Evolutionary conservation across 2,329 filamentous ascomycete species (phyloP), one percentile per base, ranked within the genome.

Genomic region (Trichoderma oligosporum): DNA sequence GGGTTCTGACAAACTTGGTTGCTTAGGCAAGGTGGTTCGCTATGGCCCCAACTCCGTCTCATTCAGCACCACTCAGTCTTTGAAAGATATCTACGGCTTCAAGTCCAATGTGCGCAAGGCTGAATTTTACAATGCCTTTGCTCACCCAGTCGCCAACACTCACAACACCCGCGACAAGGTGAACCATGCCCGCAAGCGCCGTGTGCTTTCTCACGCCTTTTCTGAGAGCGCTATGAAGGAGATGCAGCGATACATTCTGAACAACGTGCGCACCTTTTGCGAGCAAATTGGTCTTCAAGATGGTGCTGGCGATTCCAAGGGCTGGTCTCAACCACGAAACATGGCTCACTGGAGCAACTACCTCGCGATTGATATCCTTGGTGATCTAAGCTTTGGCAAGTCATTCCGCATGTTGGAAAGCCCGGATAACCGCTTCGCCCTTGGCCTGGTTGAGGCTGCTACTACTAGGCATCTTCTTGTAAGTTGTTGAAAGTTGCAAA

Each of bases 21-120:
- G 33, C 54, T 14, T 46, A 84, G 82, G 83, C 64, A 74, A 77
- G n/a, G 70, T 84, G 49, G 87, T 93, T n/a, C 87, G 90, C 25
- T 89, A 87, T 62, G 88, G 87, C 0, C 90, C 90, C 42, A 90
- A 91, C 70, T 83, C 82, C 60, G 74, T 96, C 39, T 89, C 86
- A 1, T 83, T 95, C 74, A 93, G 94, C 77, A 86, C 84, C 55
- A 81, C 81, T 60, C 79, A 80, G 7, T 86, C 87, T 1, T 75
- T 89, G 58, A 83, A 83, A 68, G 80, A 84, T 16, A 86, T 88
- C 60, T 85, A 87, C 71, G 82, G 84, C 62, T 83, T 84, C 74
- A 76, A 77, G 47, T 71, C 81, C 68, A 85, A 85, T 60, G 82
- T 86, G 27, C 75, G 79, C 70, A 89, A 90, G 73, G 80, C 85